These are phyloP conservation scores for Geranium rotundifolium DNA, from an alignment of 345 rosid genomes.

Conservation along the genomic window DNA sequence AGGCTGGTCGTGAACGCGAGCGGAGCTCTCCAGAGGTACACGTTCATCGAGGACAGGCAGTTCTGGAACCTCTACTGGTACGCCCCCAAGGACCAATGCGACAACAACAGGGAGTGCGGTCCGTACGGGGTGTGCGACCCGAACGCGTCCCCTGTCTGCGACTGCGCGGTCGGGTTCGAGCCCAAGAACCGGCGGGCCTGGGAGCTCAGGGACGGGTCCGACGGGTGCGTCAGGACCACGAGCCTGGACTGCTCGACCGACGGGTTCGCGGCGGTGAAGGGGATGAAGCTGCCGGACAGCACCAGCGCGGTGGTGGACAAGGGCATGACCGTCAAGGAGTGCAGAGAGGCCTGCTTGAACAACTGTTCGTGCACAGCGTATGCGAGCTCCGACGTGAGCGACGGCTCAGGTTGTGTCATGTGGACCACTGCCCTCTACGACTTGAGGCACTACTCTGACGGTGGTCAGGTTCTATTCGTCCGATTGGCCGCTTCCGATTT, in stretches of 20 bases:
- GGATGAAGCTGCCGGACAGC: slow-evolving; percentile 44
- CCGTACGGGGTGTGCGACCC: slow-evolving; percentile 34
- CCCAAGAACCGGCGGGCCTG: slow-evolving; percentile 38
- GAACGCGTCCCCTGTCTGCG: slow-evolving; percentile 22
- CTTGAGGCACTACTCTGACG: neutral
- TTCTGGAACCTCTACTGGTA: slow-evolving; percentile 37
- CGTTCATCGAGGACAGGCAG: slow-evolving; percentile 31
- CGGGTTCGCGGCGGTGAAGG: neutral
- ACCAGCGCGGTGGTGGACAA: slow-evolving; percentile 19
- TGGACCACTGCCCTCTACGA: neutral
- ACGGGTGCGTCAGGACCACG: slow-evolving; percentile 38
- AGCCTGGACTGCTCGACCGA: neutral
- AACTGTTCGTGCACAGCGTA: slow-evolving; percentile 54
- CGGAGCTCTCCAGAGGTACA: slow-evolving; percentile 29
- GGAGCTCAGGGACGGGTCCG: slow-evolving; percentile 36
- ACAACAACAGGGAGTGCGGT: slow-evolving; percentile 47
- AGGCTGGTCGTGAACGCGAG: slow-evolving; percentile 43
- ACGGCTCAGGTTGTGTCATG: slow-evolving; percentile 14
- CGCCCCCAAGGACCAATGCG: slow-evolving; percentile 57
- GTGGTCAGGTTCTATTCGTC: neutral
- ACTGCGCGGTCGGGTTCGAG: slow-evolving; percentile 54
- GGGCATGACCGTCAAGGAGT: slow-evolving; percentile 29
- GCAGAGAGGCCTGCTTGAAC: slow-evolving; percentile 27
- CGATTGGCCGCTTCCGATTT: neutral
- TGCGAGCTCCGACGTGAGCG: slow-evolving; percentile 31